These are phyloP conservation scores for Fusarium solani-melongenae DNA, from an alignment of 2,329 filamentous ascomycete genomes.

Conservation along the genomic window DNA sequence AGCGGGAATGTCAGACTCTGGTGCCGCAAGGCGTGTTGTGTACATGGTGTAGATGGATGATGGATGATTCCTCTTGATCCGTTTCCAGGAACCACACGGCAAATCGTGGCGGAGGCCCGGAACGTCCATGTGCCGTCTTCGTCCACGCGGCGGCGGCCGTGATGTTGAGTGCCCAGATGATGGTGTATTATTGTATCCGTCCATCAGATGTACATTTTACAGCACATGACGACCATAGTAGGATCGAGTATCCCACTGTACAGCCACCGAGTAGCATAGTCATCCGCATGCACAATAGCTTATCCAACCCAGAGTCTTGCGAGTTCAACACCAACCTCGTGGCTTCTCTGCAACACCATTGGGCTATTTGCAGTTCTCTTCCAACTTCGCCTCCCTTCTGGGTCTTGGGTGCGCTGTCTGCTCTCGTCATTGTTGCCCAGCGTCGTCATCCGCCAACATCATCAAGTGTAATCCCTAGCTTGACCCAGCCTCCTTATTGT, in stretches of 20 bases:
- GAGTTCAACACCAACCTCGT: constrained; percentile 31
- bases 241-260: background rate
- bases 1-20: background rate
- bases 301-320: constrained; percentile 8
- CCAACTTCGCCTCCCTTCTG: constrained; percentile 6
- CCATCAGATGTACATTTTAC: background rate
- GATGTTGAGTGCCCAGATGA: background rate
- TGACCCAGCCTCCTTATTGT: constrained; percentile 26
- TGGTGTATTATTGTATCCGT: background rate
- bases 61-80: background rate
- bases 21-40: background rate
- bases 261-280: constrained; percentile 8
- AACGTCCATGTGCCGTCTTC: constrained; percentile 3
- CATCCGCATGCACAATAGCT: background rate
- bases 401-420: background rate
- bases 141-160: background rate
- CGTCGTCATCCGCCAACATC: constrained; percentile 38
- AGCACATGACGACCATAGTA: background rate
- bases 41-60: background rate
- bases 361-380: background rate
- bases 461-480: background rate
- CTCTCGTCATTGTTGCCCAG: constrained; percentile 9
- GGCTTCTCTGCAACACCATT: background rate
- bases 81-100: background rate
- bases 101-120: background rate